phyloP scores from a whole-genome alignment of 192 early-diverging fungal species.

The Phlyctochytrium bullatum region DNA sequence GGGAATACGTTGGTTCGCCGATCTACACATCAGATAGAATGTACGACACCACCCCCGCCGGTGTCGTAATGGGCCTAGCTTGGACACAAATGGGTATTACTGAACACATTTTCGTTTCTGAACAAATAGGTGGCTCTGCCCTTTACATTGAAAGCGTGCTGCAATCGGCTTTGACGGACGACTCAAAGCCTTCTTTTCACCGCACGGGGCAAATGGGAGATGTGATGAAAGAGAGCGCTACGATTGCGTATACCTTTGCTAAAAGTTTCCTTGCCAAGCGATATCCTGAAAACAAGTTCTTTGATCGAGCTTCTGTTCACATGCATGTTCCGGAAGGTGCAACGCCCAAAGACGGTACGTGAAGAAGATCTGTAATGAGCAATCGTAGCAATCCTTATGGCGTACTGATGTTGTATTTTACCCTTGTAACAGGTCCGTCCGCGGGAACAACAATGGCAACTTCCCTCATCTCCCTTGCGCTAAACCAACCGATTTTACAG shows the following conservation, averaged over 20 bases:
- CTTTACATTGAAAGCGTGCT: slow-evolving; percentile 95
- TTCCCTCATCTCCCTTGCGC: slow-evolving; percentile 85
- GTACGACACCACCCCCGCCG: slow-evolving; percentile 86
- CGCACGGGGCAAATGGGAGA: slow-evolving; percentile 96
- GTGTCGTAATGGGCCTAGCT: slow-evolving; percentile 97
- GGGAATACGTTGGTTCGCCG: slow-evolving; percentile 91
- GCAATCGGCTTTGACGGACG: slow-evolving; percentile 66
- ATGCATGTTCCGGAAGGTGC: slow-evolving; percentile 97
- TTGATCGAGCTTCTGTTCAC: slow-evolving; percentile 86
- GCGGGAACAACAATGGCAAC: slow-evolving; percentile 96
- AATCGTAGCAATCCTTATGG: not conserved
- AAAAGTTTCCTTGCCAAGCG: slow-evolving; percentile 71
- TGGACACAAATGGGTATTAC: slow-evolving; percentile 90
- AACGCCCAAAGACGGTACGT: slow-evolving; percentile 91
- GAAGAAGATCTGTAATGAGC: not conserved
- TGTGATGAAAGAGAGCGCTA: slow-evolving; percentile 98
- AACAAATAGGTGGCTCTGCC: slow-evolving; percentile 79
- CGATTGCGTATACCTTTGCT: slow-evolving; percentile 96
- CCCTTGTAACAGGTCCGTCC: slow-evolving; percentile 74
- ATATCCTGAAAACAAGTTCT: slow-evolving; percentile 88
- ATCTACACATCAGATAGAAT: slow-evolving; percentile 85
- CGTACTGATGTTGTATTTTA: not conserved
- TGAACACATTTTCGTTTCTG: not conserved
- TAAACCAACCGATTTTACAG: slow-evolving; percentile 70
- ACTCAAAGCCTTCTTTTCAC: slow-evolving; percentile 64